Conservation (phyloP, 2,329 filamentous ascomycete species). For the Corynespora cassiicola region DNA sequence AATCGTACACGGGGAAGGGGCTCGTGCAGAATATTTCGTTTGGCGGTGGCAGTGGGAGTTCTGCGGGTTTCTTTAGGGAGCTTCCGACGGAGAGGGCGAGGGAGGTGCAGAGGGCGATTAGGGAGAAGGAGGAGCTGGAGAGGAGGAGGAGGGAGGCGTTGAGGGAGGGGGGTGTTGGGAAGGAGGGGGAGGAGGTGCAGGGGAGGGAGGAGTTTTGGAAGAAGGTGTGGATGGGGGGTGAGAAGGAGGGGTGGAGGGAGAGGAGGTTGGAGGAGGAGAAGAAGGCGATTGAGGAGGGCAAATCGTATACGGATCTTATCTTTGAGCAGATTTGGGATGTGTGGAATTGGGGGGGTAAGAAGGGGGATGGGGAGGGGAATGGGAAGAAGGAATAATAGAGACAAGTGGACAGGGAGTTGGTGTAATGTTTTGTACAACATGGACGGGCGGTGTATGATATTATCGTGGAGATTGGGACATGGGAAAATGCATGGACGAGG, state of each 20-base stretch:
- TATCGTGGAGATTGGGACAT: no score
- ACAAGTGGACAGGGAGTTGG: background rate
- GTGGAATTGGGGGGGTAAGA: constrained; percentile 53
- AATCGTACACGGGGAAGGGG: constrained; percentile 47
- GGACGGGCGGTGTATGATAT: no score
- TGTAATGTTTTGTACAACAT: constrained; percentile 9
- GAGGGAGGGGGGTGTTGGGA: constrained; percentile 34
- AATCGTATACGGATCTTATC: constrained; percentile 51
- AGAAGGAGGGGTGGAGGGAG: constrained; percentile 54
- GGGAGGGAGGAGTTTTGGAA: constrained; percentile 36
- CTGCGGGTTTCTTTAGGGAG: constrained; percentile 13
- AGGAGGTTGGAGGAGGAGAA: constrained; percentile 52
- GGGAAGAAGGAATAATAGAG: constrained; percentile 27
- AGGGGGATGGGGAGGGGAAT: constrained; percentile 20
- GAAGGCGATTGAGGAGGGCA: constrained; percentile 47
- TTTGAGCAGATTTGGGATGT: constrained; percentile 56
- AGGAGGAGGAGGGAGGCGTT: constrained; percentile 36
- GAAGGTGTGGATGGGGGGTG: constrained; percentile 49
- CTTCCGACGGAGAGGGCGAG: constrained; percentile 47
- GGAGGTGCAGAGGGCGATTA: constrained; percentile 47
- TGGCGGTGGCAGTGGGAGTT: constrained; percentile 14
- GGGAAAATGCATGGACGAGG: no score
- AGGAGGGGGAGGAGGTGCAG: constrained; percentile 23
- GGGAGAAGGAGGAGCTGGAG: constrained; percentile 43
- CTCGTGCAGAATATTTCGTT: constrained; percentile 42